These are phyloP conservation scores for Coniochaeta sp. DNA, from an alignment of 2,329 filamentous ascomycete species.

Conservation along the genomic window DNA sequence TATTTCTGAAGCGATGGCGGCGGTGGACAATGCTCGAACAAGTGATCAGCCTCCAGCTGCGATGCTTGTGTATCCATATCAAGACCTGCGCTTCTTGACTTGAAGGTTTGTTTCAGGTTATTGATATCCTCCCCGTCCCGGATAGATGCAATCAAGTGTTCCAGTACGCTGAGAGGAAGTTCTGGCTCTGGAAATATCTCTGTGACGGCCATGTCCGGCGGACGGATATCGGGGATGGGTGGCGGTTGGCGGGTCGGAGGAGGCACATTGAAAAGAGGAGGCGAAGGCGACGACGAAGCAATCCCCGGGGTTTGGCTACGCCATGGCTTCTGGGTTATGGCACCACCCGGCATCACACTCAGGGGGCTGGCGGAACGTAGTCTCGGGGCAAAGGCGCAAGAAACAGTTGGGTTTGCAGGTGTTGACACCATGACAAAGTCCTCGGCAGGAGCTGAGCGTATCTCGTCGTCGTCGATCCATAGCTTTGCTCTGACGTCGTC, in stretches of 20 bases:
- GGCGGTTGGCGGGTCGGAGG: not conserved
- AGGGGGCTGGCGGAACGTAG: not conserved
- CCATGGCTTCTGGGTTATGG: not conserved
- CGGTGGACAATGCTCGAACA: not conserved
- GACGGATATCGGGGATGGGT: not conserved
- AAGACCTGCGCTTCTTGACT: no score
- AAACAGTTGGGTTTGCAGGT: not conserved
- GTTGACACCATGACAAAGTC: not conserved
- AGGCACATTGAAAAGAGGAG: not conserved
- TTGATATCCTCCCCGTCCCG: not conserved
- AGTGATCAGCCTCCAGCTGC: not conserved
- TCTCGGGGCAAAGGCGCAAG: not conserved
- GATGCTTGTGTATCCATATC: not conserved
- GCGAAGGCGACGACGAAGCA: not conserved
- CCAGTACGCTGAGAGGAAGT: not conserved
- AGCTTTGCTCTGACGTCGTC: constrained; percentile 19
- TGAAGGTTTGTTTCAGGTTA: not conserved
- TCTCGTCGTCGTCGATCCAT: constrained; percentile 22
- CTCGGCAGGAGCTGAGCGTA: not conserved
- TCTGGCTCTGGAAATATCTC: constrained; percentile 1
- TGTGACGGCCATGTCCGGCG: not conserved
- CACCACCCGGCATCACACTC: not conserved
- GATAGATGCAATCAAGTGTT: not conserved
- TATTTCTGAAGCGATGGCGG: not conserved
- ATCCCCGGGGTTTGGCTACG: not conserved